Percentiles rank a stretch among this genome's conserved stretches.
These are phyloP conservation scores for Fallopia convolvulus DNA, from an alignment of 148 eudicot genomes.

Conservation along the genomic window DNA sequence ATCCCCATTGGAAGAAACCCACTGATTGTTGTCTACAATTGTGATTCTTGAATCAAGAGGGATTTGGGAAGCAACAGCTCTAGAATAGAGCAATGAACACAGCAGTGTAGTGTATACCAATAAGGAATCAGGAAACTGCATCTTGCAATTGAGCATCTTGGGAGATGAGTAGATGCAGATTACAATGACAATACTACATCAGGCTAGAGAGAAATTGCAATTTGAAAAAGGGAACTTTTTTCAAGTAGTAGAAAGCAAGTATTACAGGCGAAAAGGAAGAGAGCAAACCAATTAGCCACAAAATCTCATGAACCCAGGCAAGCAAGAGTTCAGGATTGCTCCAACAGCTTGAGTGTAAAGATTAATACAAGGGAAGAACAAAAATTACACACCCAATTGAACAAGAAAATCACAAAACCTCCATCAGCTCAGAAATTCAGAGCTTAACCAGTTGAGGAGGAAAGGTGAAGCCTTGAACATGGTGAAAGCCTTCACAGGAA, in stretches of 20 bases:
- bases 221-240: no score
- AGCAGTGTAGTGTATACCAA: neutral
- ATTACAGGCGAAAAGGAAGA: neutral
- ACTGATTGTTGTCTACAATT: constrained; percentile 29
- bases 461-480: neutral
- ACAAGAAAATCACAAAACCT: constrained; percentile 1
- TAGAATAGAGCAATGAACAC: constrained; percentile 23
- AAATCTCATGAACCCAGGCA: neutral
- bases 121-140: neutral
- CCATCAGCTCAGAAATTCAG: neutral
- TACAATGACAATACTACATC: neutral
- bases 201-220: neutral
- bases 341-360: neutral
- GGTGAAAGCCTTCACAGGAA: neutral
- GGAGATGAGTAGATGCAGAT: neutral
- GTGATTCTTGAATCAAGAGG: constrained; percentile 47
- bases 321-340: neutral
- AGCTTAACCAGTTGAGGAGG: neutral
- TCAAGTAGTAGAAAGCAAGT: no score
- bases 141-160: neutral
- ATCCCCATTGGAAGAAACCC: constrained; percentile 59
- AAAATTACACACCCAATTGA: neutral
- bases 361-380: neutral
- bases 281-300: neutral
- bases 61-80: constrained; percentile 29